Conservation (phyloP, 2,329 filamentous ascomycete species). For the Trichophyton rubrum region DNA sequence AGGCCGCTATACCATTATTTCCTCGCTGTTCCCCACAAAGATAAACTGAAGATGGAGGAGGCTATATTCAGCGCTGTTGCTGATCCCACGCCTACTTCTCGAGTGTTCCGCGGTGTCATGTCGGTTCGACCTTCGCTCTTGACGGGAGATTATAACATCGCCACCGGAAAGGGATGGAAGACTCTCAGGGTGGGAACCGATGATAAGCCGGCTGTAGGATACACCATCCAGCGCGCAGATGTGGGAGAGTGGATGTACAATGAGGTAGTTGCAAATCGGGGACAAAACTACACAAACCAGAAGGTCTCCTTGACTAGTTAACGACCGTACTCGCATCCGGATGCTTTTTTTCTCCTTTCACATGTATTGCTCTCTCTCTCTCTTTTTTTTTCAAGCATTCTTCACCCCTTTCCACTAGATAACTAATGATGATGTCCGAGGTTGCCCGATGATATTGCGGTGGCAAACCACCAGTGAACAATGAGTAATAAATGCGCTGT, state of each 20-base stretch:
- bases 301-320: constrained; percentile 17
- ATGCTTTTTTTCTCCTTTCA: background rate
- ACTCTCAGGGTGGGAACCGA: constrained; percentile 19
- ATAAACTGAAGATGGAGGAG: constrained; percentile 17
- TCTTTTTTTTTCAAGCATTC: background rate
- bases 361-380: background rate
- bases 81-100: constrained; percentile 12
- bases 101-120: constrained; percentile 15
- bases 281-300: constrained; percentile 15
- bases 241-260: constrained; percentile 22
- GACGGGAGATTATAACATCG: constrained; percentile 14
- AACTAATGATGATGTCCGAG: background rate
- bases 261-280: constrained; percentile 15
- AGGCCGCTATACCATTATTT: constrained; percentile 16
- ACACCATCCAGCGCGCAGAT: constrained; percentile 20
- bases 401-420: no score
- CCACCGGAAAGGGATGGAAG: constrained; percentile 14
- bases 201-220: constrained; percentile 18
- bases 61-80: constrained; percentile 14
- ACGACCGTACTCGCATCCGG: background rate
- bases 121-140: constrained; percentile 20
- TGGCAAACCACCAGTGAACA: background rate
- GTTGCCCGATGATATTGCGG: background rate
- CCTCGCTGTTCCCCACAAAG: constrained; percentile 18
- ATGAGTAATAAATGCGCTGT: background rate